Percentiles rank a stretch among this genome's conserved stretches.
These are phyloP conservation scores for Truncatella angustata DNA, from an alignment of 2,329 filamentous ascomycete species.

Conservation along the genomic window DNA sequence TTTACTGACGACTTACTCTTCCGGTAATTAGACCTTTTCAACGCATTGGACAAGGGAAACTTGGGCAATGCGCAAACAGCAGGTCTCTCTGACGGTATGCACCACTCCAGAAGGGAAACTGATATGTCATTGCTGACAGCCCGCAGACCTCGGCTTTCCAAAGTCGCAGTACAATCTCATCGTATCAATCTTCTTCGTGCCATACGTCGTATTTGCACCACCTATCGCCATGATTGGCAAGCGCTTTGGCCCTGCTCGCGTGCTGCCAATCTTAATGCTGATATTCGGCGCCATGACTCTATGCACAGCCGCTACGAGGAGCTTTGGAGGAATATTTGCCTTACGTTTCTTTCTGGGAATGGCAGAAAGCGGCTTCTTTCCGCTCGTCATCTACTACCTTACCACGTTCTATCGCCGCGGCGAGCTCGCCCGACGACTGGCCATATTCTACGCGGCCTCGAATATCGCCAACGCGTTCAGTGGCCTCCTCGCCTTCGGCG, in stretches of 20 bases:
- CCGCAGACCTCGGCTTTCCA: slow-evolving; percentile 55
- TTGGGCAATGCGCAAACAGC: slow-evolving; percentile 58
- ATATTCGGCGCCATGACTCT: slow-evolving; percentile 65
- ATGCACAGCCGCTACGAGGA: slow-evolving; percentile 51
- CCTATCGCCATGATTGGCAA: slow-evolving; percentile 66
- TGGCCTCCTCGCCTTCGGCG: slow-evolving; percentile 45
- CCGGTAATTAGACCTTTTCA: slow-evolving; percentile 38
- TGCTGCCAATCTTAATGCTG: slow-evolving; percentile 65
- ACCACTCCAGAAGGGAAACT: no score
- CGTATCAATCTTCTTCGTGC: slow-evolving; percentile 69
- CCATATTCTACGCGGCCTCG: slow-evolving; percentile 73
- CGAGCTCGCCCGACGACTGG: slow-evolving; percentile 68
- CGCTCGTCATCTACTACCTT: slow-evolving; percentile 57
- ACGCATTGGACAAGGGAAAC: slow-evolving; percentile 49
- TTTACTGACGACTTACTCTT: background rate
- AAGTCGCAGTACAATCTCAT: slow-evolving; percentile 67
- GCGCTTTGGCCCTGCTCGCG: slow-evolving; percentile 61
- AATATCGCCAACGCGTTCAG: slow-evolving; percentile 66
- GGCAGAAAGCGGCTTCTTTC: slow-evolving; percentile 68
- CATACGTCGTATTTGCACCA: slow-evolving; percentile 69
- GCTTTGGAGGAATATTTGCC: slow-evolving; percentile 65
- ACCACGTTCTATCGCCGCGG: slow-evolving; percentile 69
- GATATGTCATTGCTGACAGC: no score
- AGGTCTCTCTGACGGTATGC: no score
- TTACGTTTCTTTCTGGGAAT: slow-evolving; percentile 69